Conservation (phyloP, 75 land plant species). For the Larix kaempferi region DNA sequence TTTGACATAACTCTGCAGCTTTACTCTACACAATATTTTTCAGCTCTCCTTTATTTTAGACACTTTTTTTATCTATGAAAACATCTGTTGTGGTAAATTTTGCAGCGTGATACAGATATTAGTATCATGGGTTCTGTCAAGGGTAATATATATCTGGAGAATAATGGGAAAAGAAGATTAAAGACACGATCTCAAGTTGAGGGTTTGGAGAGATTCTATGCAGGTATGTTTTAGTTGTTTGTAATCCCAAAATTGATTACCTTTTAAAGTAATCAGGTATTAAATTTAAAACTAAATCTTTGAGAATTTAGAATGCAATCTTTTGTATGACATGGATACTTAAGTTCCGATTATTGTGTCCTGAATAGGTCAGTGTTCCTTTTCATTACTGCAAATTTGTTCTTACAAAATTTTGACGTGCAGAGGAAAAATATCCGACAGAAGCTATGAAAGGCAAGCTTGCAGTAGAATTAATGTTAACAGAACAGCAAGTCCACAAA, state of each 20-base stretch:
- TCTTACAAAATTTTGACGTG: not conserved
- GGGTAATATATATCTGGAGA: not conserved
- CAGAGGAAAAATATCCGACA: slow-evolving; percentile 28
- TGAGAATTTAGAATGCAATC: slow-evolving; percentile 2
- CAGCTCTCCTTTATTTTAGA: not conserved
- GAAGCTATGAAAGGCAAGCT: slow-evolving; percentile 18
- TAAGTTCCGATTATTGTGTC: not conserved
- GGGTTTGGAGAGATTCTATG: slow-evolving; percentile 21
- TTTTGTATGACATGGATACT: not conserved
- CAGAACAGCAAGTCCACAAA: slow-evolving; percentile 28
- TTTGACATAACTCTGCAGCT: not conserved
- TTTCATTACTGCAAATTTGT: not conserved
- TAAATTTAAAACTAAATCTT: not conserved
- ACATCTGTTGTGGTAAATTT: not conserved
- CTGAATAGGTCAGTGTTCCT: not conserved
- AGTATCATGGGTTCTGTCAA: not conserved
- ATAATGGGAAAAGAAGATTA: not conserved
- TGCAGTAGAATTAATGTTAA: slow-evolving; percentile 8
- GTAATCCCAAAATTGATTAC: not conserved
- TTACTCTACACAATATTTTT: not conserved
- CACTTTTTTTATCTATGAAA: not conserved
- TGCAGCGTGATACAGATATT: slow-evolving; percentile 5
- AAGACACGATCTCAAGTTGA: slow-evolving; percentile 18
- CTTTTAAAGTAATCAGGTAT: not conserved
- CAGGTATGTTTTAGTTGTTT: slow-evolving; percentile 14